Conservation (phyloP, 2,329 filamentous ascomycete genomes). For the Penicillium italicum region DNA sequence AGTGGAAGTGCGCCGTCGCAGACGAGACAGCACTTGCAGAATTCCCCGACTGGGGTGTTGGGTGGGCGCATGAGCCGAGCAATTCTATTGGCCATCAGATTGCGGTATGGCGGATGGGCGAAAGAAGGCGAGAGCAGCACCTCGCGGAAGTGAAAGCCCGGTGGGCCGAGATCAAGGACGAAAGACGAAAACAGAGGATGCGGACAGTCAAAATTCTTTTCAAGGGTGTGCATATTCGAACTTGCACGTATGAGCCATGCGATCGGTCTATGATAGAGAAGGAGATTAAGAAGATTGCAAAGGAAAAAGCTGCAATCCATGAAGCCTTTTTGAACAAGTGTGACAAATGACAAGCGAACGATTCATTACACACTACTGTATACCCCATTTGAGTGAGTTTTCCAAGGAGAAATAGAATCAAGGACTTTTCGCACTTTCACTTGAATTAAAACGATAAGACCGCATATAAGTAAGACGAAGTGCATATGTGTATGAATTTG, state of each 20-base stretch:
- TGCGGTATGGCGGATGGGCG: neutral
- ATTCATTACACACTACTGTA: neutral
- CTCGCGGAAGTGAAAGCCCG: constrained; percentile 6
- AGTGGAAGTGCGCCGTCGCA: constrained; percentile 16
- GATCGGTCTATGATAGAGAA: neutral
- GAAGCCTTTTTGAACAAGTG: neutral
- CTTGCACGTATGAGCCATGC: neutral
- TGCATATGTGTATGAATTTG: neutral
- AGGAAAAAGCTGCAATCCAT: neutral
- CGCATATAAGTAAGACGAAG: neutral
- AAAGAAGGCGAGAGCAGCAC: constrained; percentile 3
- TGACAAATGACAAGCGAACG: neutral
- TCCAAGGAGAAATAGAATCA: neutral
- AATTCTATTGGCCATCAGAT: constrained; percentile 3
- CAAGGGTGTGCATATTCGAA: neutral
- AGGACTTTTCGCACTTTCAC: neutral
- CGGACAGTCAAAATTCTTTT: constrained; percentile 1
- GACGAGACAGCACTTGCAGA: neutral
- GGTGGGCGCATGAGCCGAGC: constrained; percentile 1
- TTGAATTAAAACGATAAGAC: neutral
- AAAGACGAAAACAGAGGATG: constrained; percentile 14
- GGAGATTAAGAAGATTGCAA: neutral
- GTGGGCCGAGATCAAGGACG: constrained; percentile 20
- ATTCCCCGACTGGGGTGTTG: neutral
- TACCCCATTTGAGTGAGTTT: neutral